Evolutionary conservation across 768 basidiomycete species (phyloP).

Genomic region (Amanita pallidorosea): DNA sequence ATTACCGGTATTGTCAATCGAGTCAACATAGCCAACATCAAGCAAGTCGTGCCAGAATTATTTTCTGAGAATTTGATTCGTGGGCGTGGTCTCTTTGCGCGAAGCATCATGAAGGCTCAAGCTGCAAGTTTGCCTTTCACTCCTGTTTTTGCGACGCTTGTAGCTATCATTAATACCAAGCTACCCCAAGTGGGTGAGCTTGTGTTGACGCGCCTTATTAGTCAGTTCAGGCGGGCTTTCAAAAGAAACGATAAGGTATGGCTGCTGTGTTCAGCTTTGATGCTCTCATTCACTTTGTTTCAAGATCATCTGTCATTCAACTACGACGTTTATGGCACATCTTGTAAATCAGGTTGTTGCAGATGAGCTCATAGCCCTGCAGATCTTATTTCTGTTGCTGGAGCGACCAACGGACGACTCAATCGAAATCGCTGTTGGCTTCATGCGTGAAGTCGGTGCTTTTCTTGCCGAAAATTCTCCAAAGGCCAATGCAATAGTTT

Average conservation of each 20-base stretch:
- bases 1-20: slow-evolving; percentile 99
- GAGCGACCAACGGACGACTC: slow-evolving; percentile 96
- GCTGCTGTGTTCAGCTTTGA: neutral
- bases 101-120: slow-evolving; percentile 98
- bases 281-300: neutral
- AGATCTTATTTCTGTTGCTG: slow-evolving; percentile 91
- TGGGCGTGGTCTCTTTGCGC: slow-evolving; percentile 83
- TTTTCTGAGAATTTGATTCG: slow-evolving; percentile 92
- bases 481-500: slow-evolving; percentile 90
- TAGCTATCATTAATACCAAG: slow-evolving; percentile 94
- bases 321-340: slow-evolving; percentile 84
- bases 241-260: slow-evolving; percentile 96
- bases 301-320: slow-evolving; percentile 88
- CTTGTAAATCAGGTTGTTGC: slow-evolving; percentile 91
- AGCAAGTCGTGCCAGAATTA: slow-evolving; percentile 81
- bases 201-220: slow-evolving; percentile 77
- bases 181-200: slow-evolving; percentile 94
- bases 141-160: slow-evolving; percentile 90
- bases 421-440: slow-evolving; percentile 96
- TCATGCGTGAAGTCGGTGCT: slow-evolving; percentile 95
- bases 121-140: slow-evolving; percentile 95
- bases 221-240: slow-evolving; percentile 90
- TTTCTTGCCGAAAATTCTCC: slow-evolving; percentile 90
- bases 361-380: slow-evolving; percentile 87
- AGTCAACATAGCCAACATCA: slow-evolving; percentile 95